Evolutionary conservation across 805 yeast species (phyloP).

Genomic region (Suhomyces pyralidae): DNA sequence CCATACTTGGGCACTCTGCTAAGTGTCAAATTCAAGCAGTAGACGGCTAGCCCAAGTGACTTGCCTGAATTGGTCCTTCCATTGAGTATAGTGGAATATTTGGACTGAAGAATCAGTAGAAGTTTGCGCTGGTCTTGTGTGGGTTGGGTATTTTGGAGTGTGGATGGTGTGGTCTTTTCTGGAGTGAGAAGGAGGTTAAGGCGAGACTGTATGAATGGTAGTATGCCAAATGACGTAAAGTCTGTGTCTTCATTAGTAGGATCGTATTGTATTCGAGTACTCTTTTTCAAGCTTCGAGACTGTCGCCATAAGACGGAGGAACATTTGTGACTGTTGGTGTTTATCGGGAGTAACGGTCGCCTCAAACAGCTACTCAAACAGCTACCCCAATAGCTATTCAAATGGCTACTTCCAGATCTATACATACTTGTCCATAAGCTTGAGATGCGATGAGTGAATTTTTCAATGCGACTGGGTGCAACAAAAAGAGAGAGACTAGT

Average conservation of each 20-base stretch:
- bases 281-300: background rate
- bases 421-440: background rate
- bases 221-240: slow-evolving; percentile 19
- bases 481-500: too few species aligned
- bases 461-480: background rate
- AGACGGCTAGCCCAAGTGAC: slow-evolving; percentile 14
- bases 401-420: background rate
- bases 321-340: background rate
- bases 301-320: background rate
- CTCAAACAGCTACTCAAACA: background rate
- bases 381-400: background rate
- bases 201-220: slow-evolving; percentile 22
- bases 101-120: slow-evolving; percentile 15
- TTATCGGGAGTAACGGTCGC: background rate
- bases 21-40: slow-evolving; percentile 18
- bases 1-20: slow-evolving; percentile 18
- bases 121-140: slow-evolving; percentile 19
- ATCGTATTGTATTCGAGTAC: slow-evolving; percentile 5
- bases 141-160: slow-evolving; percentile 15
- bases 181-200: slow-evolving; percentile 8
- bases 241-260: slow-evolving; percentile 10
- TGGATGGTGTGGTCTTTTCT: too few species aligned
- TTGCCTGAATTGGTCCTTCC: slow-evolving; percentile 20
- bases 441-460: background rate
- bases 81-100: slow-evolving; percentile 13